Evolutionary conservation across 2,329 filamentous ascomycete species (phyloP).

Genomic region (Penicillium sp.): DNA sequence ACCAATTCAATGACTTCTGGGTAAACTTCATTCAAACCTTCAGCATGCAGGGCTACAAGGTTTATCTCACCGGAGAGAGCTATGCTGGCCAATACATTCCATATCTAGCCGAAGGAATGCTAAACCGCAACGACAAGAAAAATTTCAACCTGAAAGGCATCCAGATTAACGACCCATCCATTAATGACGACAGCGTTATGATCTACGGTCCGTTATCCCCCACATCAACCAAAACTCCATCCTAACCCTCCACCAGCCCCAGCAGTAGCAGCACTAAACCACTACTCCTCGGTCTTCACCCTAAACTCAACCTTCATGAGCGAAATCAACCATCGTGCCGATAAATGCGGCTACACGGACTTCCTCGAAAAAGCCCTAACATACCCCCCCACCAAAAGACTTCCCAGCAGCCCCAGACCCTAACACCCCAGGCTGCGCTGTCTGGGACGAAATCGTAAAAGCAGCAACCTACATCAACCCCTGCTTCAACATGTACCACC

Average conservation of each 20-base stretch:
- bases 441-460: constrained; percentile 56
- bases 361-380: constrained; percentile 50
- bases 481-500: constrained; percentile 74
- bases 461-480: constrained; percentile 63
- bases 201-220: constrained; percentile 41
- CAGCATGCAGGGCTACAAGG: constrained; percentile 62
- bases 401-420: constrained; percentile 53
- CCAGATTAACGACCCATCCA: constrained; percentile 69
- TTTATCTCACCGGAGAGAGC: constrained; percentile 72
- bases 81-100: constrained; percentile 69
- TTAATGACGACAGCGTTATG: constrained; percentile 54
- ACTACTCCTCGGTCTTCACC: constrained; percentile 41
- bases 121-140: constrained; percentile 63
- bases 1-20: constrained; percentile 75
- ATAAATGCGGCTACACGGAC: constrained; percentile 46
- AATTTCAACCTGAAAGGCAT: constrained; percentile 69
- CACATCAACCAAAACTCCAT: not conserved
- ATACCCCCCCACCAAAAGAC: constrained; percentile 66
- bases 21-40: constrained; percentile 72
- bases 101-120: constrained; percentile 70
- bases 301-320: constrained; percentile 43
- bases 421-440: constrained; percentile 51
- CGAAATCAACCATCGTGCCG: constrained; percentile 38
- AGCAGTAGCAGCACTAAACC: constrained; percentile 42
- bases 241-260: constrained; percentile 26